Evolutionary conservation across 1,139 yeast species (phyloP).

Genomic region (Groenewaldozyma auringiensis): DNA sequence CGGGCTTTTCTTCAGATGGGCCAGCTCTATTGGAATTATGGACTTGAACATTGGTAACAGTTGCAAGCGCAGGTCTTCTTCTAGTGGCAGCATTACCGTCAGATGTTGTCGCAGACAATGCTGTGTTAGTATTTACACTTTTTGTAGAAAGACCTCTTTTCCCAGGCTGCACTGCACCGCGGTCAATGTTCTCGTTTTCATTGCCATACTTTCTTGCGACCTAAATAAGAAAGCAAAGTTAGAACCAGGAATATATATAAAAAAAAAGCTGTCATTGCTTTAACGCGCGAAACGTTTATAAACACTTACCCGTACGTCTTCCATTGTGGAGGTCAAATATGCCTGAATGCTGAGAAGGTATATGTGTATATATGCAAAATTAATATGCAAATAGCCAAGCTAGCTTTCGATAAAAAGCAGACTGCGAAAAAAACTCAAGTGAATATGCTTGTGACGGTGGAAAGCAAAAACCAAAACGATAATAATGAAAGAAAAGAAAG

Average conservation of each 20-base stretch:
- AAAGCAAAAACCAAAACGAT: background rate
- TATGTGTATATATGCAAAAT: background rate
- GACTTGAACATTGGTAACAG: slow-evolving; percentile 14
- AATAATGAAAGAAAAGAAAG: background rate
- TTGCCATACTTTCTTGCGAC: background rate
- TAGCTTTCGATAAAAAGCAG: background rate
- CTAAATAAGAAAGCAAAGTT: background rate
- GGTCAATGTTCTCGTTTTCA: background rate
- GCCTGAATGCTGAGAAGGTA: background rate
- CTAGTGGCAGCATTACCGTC: slow-evolving; percentile 7
- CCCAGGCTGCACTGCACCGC: background rate
- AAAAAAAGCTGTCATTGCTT: background rate
- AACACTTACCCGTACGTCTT: slow-evolving; percentile 1
- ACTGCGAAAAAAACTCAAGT: background rate
- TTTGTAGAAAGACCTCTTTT: background rate
- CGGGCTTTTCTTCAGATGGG: background rate
- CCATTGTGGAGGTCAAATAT: background rate
- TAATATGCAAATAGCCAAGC: background rate
- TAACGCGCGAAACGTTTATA: background rate
- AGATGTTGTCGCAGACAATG: background rate
- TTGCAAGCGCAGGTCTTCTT: slow-evolving; percentile 16
- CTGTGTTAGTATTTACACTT: background rate
- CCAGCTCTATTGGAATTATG: background rate
- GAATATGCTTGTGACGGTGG: background rate
- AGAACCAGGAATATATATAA: background rate